phyloP scores from a whole-genome alignment of 208 protist genomes.

The Trypanosoma avium region DNA sequence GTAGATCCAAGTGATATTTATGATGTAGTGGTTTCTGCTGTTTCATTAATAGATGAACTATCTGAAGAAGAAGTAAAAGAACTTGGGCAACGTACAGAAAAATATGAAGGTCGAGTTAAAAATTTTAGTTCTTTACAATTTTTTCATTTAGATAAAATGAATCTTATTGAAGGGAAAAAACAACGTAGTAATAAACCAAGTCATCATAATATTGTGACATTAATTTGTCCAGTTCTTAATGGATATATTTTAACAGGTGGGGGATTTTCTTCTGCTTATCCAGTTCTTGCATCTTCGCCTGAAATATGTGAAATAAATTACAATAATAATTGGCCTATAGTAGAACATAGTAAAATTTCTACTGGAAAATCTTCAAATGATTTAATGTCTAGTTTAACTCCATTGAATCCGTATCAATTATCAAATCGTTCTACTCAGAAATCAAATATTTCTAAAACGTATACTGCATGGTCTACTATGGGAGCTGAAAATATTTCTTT shows the following conservation, averaged over 20 bases:
- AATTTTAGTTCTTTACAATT: not conserved
- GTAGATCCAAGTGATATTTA: slow-evolving; percentile 43
- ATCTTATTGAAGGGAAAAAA: not conserved
- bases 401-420: no score
- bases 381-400: no score
- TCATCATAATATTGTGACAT: slow-evolving; percentile 15
- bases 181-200: no score
- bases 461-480: slow-evolving; percentile 45
- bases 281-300: slow-evolving; percentile 39
- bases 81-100: slow-evolving; percentile 37
- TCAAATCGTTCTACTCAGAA: no score
- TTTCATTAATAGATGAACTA: slow-evolving; percentile 30
- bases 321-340: slow-evolving; percentile 21
- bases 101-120: slow-evolving; percentile 18
- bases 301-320: slow-evolving; percentile 29
- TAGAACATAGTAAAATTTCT: not conserved
- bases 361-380: not conserved
- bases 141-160: not conserved
- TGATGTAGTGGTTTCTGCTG: slow-evolving; percentile 39
- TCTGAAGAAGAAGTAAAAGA: slow-evolving; percentile 32
- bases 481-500: slow-evolving; percentile 43
- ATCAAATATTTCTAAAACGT: no score
- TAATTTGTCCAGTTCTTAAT: slow-evolving; percentile 31
- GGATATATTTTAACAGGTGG: slow-evolving; percentile 56
- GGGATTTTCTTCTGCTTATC: slow-evolving; percentile 55